phyloP scores from a whole-genome alignment of 352 stramenopile genomes.

The Phytophthora crassamura region DNA sequence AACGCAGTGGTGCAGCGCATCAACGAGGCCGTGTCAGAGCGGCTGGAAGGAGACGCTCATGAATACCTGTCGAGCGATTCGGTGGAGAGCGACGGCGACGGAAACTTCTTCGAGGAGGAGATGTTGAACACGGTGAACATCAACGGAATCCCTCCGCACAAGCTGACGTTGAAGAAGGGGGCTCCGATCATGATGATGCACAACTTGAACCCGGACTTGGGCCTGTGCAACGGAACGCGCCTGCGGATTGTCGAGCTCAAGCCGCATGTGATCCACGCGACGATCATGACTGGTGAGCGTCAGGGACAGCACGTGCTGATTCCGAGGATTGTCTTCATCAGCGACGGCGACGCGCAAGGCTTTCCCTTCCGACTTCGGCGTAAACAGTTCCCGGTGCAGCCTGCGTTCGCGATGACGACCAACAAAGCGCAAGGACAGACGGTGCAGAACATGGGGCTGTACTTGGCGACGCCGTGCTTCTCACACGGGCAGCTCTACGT shows the following conservation, averaged over 20 bases:
- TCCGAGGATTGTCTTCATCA: conserved; percentile 25
- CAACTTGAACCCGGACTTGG: conserved; percentile 32
- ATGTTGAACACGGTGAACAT: too few species aligned
- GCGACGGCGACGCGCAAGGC: conserved; percentile 13
- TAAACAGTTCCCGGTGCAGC: not conserved
- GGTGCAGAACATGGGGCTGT: too few species aligned
- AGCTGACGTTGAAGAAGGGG: conserved; percentile 28
- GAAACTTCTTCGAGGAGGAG: too few species aligned
- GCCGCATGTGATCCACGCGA: conserved; percentile 28
- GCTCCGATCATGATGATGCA: conserved; percentile 42
- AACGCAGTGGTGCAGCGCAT: not conserved
- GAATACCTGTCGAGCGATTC: too few species aligned
- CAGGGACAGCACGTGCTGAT: conserved; percentile 19
- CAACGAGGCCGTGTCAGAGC: not conserved
- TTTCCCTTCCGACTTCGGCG: conserved; percentile 30
- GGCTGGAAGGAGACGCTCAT: not conserved
- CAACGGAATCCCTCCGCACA: conserved; percentile 36
- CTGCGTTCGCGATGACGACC: too few species aligned
- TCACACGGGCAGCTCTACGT: too few species aligned
- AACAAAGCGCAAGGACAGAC: too few species aligned
- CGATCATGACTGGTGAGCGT: conserved; percentile 25
- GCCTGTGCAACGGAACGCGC: conserved; percentile 34
- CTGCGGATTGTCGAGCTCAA: conserved; percentile 37
- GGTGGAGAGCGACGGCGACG: too few species aligned
- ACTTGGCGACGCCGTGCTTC: too few species aligned